These are phyloP conservation scores for Letharia columbiana DNA, from an alignment of 495 filamentous ascomycete genomes.

Conservation along the genomic window DNA sequence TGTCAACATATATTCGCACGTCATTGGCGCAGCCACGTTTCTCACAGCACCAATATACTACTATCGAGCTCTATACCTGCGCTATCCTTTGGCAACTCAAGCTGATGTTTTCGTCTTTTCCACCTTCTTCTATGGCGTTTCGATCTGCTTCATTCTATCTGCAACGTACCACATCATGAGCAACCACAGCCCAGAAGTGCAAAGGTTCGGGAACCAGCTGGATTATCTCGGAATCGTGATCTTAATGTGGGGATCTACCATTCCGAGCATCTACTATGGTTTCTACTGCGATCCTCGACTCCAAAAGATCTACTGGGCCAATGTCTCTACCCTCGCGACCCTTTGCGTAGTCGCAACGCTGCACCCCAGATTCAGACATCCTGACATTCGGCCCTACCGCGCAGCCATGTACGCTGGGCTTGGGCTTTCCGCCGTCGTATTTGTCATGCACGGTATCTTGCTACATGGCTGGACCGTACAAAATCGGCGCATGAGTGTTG, in stretches of 20 bases:
- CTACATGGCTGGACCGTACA: constrained; percentile 35
- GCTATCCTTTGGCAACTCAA: constrained; percentile 29
- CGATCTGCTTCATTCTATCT: constrained; percentile 43
- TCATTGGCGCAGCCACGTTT: constrained; percentile 42
- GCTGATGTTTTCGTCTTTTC: constrained; percentile 39
- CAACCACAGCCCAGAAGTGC: constrained; percentile 37
- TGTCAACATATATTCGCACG: constrained; percentile 43
- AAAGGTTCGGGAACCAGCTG: constrained; percentile 35
- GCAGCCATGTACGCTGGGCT: constrained; percentile 36
- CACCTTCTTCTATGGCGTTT: constrained; percentile 41
- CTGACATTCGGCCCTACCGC: constrained; percentile 27
- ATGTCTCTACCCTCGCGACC: constrained; percentile 24
- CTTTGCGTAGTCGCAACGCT: constrained; percentile 22
- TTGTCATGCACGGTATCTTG: constrained; percentile 36
- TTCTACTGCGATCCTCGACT: constrained; percentile 36
- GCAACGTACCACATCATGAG: constrained; percentile 43
- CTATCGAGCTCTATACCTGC: constrained; percentile 30
- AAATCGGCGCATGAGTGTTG: constrained; percentile 35
- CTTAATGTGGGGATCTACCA: constrained; percentile 45
- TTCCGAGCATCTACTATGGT: constrained; percentile 45
- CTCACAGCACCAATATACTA: constrained; percentile 31
- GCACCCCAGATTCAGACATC: constrained; percentile 20
- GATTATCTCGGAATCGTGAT: constrained; percentile 46
- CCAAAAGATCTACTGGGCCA: constrained; percentile 33
- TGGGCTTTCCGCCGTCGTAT: constrained; percentile 36